These are phyloP conservation scores for Musa balbisiana DNA, from an alignment of 202 grass and related monocot genomes.

Conservation along the genomic window DNA sequence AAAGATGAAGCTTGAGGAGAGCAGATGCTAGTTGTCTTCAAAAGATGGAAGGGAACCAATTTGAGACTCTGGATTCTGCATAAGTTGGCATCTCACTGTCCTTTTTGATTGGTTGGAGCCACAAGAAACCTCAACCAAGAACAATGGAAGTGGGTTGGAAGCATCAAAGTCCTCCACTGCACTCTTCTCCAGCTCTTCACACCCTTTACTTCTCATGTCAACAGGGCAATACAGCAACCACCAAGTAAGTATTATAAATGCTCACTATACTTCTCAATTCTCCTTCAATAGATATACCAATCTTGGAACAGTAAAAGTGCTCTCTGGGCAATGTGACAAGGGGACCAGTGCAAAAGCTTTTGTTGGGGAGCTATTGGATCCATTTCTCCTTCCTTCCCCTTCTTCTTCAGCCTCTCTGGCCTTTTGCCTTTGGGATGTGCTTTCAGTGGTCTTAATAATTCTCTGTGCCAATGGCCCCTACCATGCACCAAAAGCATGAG, in stretches of 20 bases:
- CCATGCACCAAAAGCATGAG: background rate
- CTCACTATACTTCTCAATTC: background rate
- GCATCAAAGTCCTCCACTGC: background rate
- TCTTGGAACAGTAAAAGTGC: slow-evolving; percentile 1
- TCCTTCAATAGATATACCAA: background rate
- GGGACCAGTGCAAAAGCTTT: background rate
- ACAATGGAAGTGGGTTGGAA: background rate
- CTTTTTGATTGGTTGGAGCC: too few relatives aligned
- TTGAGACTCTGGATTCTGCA: too few relatives aligned
- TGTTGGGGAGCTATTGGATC: background rate
- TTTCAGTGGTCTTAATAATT: slow-evolving; percentile 1
- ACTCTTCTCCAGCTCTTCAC: background rate
- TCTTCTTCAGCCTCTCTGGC: background rate
- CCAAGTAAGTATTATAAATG: background rate
- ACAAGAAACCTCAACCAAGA: background rate
- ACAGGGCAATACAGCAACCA: background rate
- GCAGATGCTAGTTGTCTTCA: too few relatives aligned
- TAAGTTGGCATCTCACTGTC: too few relatives aligned
- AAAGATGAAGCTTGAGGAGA: too few relatives aligned
- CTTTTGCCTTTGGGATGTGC: background rate
- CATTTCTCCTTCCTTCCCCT: background rate
- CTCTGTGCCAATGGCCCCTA: background rate
- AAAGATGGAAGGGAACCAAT: too few relatives aligned
- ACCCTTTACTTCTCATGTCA: background rate
- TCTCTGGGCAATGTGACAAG: background rate